Base-by-base conservation (phyloP, 139 green algal genomes). In the Pleodorina starrii region DNA sequence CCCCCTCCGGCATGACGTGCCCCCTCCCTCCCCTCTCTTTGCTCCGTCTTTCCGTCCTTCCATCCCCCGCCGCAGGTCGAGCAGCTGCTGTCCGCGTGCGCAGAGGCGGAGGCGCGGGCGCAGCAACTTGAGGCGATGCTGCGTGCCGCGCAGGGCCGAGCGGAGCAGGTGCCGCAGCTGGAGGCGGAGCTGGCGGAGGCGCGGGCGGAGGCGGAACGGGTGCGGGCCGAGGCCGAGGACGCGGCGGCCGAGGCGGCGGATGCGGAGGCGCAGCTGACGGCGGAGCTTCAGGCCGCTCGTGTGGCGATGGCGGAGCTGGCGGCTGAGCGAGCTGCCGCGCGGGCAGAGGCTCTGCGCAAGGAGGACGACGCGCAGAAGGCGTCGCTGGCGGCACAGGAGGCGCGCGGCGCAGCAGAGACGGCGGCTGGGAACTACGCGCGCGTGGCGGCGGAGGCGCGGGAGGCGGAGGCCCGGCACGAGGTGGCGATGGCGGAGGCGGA, bases 251-350 rank as follows among this genome's bases (percentile, higher is more conserved):
- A 48, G 43, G n/a, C 43, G 1, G 32, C 35, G 17, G 48, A 48
- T 21, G n/a, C 43, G 44, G 74, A 51, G 7, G 16, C 66, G 46
- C 27, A 63, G 46, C 51, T 72, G 76, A 10, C 40, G 36, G 78
- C 51, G 36, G 27, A 85, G 78, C 78, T 85, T 51, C 44, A 63
- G 51, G 78, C 78, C 4, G 78, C 78, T 5, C 51, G 78, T 0
- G 38, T 85, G 78, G 78, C 78, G 21, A 85, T 85, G 78, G 51
- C 35, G 54, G 54, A 85, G 78, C 51, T 85, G 7, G 38, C 23
- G 51, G 78, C 54, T 3, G 78, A 85, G 35, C 32, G 78, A 19
- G 23, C 78, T 10, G 78, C 78, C 1, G 78, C 78, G 57, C 78
- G 78, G 23, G 51, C 36, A 5, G 78, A 85, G 19, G 43, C 63